Evolutionary conservation across 164 flowering plant species (phyloP), one percentile per base, ranked within the genome.

Genomic region (Liquidambar formosana): DNA sequence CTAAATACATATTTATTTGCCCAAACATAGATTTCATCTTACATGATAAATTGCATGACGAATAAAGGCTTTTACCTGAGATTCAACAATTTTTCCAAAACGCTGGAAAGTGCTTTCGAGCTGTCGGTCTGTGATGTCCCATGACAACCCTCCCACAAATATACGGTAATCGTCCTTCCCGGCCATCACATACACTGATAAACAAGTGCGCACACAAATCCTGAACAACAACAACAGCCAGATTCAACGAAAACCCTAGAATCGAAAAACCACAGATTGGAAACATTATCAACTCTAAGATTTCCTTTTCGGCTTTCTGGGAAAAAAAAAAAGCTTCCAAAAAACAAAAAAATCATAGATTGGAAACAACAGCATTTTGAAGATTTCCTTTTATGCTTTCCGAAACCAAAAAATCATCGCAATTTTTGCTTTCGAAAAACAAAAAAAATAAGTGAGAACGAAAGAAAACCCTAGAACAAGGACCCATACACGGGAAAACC

Each of bases 71-170:
- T n/a, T n/a, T 62, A 81, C 84, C 82, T 81, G 84, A 48, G 70
- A 62, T 18, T 78, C 82, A 26, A 76, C 2, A 49, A 81, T 66
- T 62, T 79, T 79, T 54, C 84, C 84, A 23, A 67, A 81, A 25
- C 82, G 84, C 47, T 38, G 47, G 61, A 81, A 81, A 13, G 78
- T 68, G 26, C 63, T 51, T 65, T 81, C 77, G 44, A 81, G 84
- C 69, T 79, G 78, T 41, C 84, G 76, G 47, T 81, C 84, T 0
- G 78, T 73, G 65, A 81, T 60, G 67, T 78, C 77, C 76, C 78
- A 75, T 1, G 84, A 71, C 66, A 81, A 72, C 1, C 84, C 84
- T 57, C 84, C 84, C 0, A 81, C 84, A 18, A 81, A 81, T 58
- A 81, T 76, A 9, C 82, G 59, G 59, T 74, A 19, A 15, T 76